These are phyloP conservation scores for Pichia cactophila DNA, from an alignment of 1,139 yeast genomes.

Conservation along the genomic window DNA sequence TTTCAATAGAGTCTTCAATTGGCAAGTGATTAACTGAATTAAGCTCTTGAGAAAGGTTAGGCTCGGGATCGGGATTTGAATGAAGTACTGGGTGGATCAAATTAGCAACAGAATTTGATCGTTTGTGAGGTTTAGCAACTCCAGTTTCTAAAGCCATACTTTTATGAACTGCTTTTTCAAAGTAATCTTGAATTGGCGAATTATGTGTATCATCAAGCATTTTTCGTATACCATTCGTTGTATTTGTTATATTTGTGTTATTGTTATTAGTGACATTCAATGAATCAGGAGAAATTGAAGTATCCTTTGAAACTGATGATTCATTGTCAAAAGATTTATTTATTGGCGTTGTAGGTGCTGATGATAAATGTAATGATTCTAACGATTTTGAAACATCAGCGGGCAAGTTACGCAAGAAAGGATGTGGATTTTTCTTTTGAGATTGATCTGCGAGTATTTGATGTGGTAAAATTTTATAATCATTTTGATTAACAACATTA, in stretches of 20 bases:
- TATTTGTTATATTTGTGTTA: neutral
- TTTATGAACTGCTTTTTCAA: neutral
- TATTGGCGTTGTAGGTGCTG: neutral
- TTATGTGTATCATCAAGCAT: neutral
- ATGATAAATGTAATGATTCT: constrained; percentile 11
- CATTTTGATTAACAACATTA: neutral
- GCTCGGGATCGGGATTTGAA: neutral
- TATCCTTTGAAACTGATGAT: neutral
- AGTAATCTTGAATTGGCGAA: neutral
- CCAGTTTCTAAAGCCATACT: neutral
- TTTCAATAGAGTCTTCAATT: constrained; percentile 76
- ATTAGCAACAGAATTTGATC: constrained; percentile 7
- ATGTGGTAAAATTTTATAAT: constrained; percentile 8
- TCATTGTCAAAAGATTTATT: neutral
- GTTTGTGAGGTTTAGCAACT: neutral
- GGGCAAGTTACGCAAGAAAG: constrained; percentile 14
- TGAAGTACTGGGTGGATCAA: constrained; percentile 8
- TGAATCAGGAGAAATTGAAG: neutral
- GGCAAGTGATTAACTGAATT: constrained; percentile 43
- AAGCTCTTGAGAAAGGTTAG: neutral
- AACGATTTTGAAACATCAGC: constrained; percentile 9
- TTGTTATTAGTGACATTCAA: neutral
- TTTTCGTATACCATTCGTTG: neutral
- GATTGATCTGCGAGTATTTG: constrained; percentile 9
- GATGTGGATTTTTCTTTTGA: constrained; percentile 10